Evolutionary conservation across 192 early-diverging fungal species (phyloP), one percentile per base, ranked within the genome.

Genomic region (Tieghemiomyces parasiticus): DNA sequence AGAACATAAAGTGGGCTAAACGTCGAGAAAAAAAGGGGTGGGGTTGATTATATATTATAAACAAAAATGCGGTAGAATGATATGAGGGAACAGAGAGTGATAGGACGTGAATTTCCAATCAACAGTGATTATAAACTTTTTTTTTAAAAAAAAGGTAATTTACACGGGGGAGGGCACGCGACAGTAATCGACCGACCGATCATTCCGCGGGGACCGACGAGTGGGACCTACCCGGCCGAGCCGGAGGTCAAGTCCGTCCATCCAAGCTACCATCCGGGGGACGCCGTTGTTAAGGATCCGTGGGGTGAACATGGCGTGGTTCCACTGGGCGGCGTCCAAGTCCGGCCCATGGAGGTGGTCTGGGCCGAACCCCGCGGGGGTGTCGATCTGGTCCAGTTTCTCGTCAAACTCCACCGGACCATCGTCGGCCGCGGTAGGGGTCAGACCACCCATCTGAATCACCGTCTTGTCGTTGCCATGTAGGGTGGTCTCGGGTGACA

Each of bases 201-300:
- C 8, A 16, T 42, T 16, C 38, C n/a, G n/a, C n/a, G n/a, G n/a
- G n/a, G n/a, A n/a, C n/a, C n/a, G n/a, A n/a, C n/a, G n/a, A n/a
- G n/a, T n/a, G n/a, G n/a, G n/a, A n/a, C n/a, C n/a, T n/a, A n/a
- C n/a, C n/a, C n/a, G n/a, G n/a, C n/a, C n/a, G 10, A 58, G n/a
- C 35, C 55, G 55, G 4, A 58, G 35, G 32, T 58, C 55, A 2
- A 58, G 33, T 4, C 55, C 55, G 35, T 58, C 55, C 55, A 58
- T 58, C 55, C 55, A 58, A 3, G 33, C 55, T 20, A 58, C n/a
- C 9, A 58, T 30, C 30, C 34, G 33, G 16, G 55, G 55, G 4
- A 58, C 26, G 24, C 55, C 55, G 32, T 58, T 58, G n/a, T 58
- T 58, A 35, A 58, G 55, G 8, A 58, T 34, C 10, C 55, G 55